A percentile compares a stretch with the other conserved stretches of the same genome.
These are phyloP conservation scores for Aspergillus affinis DNA, from an alignment of 495 filamentous ascomycete species.

Conservation along the genomic window DNA sequence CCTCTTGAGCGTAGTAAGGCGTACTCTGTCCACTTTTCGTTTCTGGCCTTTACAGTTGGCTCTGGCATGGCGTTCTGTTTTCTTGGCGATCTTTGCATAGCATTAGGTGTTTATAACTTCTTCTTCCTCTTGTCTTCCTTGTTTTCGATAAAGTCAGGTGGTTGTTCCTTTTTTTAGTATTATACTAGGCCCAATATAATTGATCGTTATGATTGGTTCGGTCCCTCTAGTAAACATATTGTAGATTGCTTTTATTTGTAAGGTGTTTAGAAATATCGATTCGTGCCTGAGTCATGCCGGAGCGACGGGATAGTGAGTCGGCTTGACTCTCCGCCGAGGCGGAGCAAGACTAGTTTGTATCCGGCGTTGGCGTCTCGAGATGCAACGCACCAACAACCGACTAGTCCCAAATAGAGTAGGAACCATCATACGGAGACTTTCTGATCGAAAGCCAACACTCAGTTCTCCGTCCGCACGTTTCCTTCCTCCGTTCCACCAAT, in stretches of 20 bases:
- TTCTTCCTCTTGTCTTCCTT: neutral
- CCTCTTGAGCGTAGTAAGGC: neutral
- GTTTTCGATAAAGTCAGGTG: neutral
- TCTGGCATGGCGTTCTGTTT: slow-evolving; percentile 15
- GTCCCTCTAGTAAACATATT: too few relatives aligned
- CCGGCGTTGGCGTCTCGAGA: too few relatives aligned
- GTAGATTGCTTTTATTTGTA: neutral
- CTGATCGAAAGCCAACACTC: too few relatives aligned
- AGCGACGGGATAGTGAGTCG: neutral
- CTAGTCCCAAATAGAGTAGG: too few relatives aligned
- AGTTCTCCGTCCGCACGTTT: too few relatives aligned
- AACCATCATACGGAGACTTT: too few relatives aligned
- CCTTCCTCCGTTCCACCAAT: too few relatives aligned
- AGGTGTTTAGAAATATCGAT: too few relatives aligned
- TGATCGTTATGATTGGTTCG: neutral
- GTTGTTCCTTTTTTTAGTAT: neutral
- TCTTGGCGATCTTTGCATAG: slow-evolving; percentile 16
- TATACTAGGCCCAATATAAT: neutral
- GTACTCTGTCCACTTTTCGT: neutral
- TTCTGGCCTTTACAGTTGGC: slow-evolving; percentile 6
- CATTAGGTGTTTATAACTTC: slow-evolving; percentile 12
- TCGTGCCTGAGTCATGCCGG: too few relatives aligned
- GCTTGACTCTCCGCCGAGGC: neutral
- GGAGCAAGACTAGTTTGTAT: neutral
- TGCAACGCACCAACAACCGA: too few relatives aligned